These are phyloP conservation scores for Nigrospora oryzae DNA, from an alignment of 2,329 filamentous ascomycete genomes.

Conservation along the genomic window DNA sequence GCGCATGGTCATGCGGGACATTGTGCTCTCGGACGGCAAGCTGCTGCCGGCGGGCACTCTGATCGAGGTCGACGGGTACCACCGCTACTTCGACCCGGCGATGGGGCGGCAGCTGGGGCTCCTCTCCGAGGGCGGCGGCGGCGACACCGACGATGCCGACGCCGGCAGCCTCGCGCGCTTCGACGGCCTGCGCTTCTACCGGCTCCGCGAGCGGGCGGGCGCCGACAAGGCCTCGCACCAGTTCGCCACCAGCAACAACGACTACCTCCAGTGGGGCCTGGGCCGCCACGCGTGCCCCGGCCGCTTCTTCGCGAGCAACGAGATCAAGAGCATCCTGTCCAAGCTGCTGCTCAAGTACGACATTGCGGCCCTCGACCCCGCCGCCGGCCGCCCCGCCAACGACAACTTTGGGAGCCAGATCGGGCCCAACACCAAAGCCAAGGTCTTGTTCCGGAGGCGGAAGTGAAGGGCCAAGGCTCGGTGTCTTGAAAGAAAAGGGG, in stretches of 20 bases:
- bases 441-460: too few species aligned
- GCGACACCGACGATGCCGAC: neutral
- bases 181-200: constrained; percentile 24
- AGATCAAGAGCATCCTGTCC: constrained; percentile 33
- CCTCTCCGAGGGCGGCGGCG: neutral
- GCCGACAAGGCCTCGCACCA: constrained; percentile 23
- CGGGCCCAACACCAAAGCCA: too few species aligned
- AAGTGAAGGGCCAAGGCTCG: too few species aligned
- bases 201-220: constrained; percentile 14
- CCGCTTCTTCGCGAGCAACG: constrained; percentile 32
- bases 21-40: neutral
- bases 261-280: constrained; percentile 27
- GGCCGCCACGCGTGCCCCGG: constrained; percentile 30
- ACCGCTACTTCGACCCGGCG: neutral
- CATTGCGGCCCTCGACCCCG: constrained; percentile 2
- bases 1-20: neutral
- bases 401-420: too few species aligned
- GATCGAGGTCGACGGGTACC: neutral
- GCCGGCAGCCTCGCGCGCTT: constrained; percentile 9
- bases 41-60: neutral
- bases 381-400: too few species aligned
- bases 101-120: neutral
- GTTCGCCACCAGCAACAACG: constrained; percentile 26
- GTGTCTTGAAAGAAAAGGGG: too few species aligned
- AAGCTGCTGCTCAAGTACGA: constrained; percentile 29